Evolutionary conservation across 169 alveolate species (phyloP).

Genomic region (Plasmodium inui): DNA sequence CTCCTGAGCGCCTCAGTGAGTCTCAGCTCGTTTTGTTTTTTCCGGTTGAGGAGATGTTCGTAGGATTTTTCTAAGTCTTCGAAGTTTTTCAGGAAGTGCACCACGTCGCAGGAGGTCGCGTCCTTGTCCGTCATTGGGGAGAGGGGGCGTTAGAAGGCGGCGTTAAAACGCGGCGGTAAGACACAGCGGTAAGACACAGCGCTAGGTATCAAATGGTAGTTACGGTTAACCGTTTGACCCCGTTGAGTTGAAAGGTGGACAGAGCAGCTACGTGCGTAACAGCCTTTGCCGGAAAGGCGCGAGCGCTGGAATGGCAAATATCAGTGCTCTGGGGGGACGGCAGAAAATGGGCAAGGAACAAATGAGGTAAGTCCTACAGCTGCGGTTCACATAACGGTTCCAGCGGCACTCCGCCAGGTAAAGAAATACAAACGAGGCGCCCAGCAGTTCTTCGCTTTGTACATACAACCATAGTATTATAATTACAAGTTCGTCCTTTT

Average conservation of each 20-base stretch:
- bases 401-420: background rate
- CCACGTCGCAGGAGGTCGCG: slow-evolving; percentile 25
- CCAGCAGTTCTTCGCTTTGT: background rate
- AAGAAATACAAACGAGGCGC: background rate
- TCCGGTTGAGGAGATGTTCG: slow-evolving; percentile 49
- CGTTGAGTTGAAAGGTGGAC: background rate
- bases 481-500: background rate
- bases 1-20: slow-evolving; percentile 25
- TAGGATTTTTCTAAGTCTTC: slow-evolving; percentile 60
- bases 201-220: background rate
- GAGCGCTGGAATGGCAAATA: background rate
- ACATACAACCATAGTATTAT: background rate
- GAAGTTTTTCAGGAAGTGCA: slow-evolving; percentile 51
- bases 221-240: background rate
- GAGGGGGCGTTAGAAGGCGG: background rate
- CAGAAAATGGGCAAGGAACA: background rate
- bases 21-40: slow-evolving; percentile 47
- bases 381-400: background rate
- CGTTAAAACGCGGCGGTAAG: background rate
- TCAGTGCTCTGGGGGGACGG: background rate
- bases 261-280: background rate
- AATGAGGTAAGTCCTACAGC: background rate
- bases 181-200: background rate
- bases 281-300: background rate
- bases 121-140: slow-evolving; percentile 1